Evolutionary conservation across 345 rosid species (phyloP), one percentile per base, ranked within the genome.

Genomic region (Rhizophora mangle): DNA sequence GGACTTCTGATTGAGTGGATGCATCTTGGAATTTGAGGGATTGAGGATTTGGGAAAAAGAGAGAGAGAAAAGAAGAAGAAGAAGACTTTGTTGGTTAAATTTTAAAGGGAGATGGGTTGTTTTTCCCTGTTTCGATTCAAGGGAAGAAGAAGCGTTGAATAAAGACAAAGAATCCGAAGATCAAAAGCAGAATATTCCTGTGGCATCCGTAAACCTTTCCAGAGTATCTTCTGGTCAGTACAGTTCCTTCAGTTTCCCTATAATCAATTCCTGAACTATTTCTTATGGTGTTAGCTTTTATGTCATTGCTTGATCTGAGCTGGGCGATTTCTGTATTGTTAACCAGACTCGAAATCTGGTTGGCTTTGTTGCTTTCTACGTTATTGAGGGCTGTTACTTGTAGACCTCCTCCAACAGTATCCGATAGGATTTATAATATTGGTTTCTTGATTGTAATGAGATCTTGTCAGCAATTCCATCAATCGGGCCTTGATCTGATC

Each of bases 61-160:
- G 4, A 16, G 61, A 47, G 36, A 37, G 34, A 21, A 16, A 36
- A 64, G 22, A n/a, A 22, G 5, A 31, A 30, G 18, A 26, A 24
- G 19, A 21, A 26, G 2, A 22, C 13, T 59, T 68, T 31, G 37
- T 49, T 32, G 34, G 22, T 60, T 75, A 68, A 77, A 32, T 67
- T 76, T 75, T 75, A 20, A 54, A 66, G 26, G 78, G 64, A 75
- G 76, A 94, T 94, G 97, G 97, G 96, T 72, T 94, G 98, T 78
- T 94, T 94, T 91, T 82, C 76, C 98, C 49, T 91, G 95, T 80
- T 94, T 89, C 65, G 96, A 88, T 84, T 91, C 97, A 26, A 88
- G 80, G 85, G 90, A 91, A 71, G 97, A 83, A 32, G 91, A 89
- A 86, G 85, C 69, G 81, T 73, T 92, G 78, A 89, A 89, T 80